Percentiles rank a stretch among this genome's conserved stretches.
phyloP scores from a whole-genome alignment of 371 early-diverging fungal genomes.

The Apophysomyces variabilis region DNA sequence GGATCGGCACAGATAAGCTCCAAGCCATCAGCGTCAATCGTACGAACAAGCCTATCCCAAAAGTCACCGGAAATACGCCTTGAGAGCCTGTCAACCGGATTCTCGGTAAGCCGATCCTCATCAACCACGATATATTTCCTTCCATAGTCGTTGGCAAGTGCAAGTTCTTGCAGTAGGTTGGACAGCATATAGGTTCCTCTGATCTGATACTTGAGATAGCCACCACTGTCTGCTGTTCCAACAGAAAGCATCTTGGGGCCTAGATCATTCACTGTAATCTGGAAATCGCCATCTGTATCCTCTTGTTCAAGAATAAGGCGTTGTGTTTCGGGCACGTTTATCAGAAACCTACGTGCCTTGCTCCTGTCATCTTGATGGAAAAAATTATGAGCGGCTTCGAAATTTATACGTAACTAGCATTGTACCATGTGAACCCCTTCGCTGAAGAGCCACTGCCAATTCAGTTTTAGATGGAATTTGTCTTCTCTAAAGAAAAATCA shows the following conservation, averaged over 20 bases:
- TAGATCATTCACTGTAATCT: constrained; percentile 84
- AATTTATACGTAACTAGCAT: neutral
- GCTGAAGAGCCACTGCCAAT: neutral
- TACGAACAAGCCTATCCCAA: constrained; percentile 87
- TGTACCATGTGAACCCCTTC: constrained; percentile 3
- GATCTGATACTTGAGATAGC: constrained; percentile 77
- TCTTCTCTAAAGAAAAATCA: no score
- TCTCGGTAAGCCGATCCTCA: constrained; percentile 81
- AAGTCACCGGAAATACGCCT: constrained; percentile 85
- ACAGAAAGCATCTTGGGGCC: constrained; percentile 86
- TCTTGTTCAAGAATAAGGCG: constrained; percentile 80
- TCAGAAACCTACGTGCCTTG: constrained; percentile 69
- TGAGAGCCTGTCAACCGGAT: constrained; percentile 82
- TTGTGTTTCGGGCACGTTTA: constrained; percentile 78
- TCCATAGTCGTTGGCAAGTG: constrained; percentile 79
- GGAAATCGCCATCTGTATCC: constrained; percentile 89
- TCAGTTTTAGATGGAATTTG: no score
- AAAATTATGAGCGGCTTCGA: neutral
- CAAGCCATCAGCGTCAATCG: constrained; percentile 87
- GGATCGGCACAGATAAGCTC: constrained; percentile 85
- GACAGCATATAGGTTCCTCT: constrained; percentile 90
- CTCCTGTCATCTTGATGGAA: constrained; percentile 59
- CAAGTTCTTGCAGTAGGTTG: constrained; percentile 88
- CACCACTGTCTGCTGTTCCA: constrained; percentile 78
- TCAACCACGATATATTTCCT: constrained; percentile 77